phyloP scores from a whole-genome alignment of 2,329 filamentous ascomycete species.

The Sclerotinia glacialis region DNA sequence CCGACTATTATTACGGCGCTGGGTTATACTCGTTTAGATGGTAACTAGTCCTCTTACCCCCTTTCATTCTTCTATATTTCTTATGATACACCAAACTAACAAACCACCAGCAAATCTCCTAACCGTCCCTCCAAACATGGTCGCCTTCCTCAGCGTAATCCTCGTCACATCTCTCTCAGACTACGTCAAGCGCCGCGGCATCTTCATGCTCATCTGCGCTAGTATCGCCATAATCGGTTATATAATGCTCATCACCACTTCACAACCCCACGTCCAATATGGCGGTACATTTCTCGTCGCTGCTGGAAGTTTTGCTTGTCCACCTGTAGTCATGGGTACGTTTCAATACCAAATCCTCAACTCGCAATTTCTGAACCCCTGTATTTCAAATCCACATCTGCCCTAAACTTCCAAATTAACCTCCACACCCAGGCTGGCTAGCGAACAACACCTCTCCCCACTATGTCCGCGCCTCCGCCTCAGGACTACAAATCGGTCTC shows the following conservation, averaged over 20 bases:
- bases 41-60: background rate
- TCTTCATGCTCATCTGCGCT: constrained; percentile 63
- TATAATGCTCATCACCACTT: constrained; percentile 67
- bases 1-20: constrained; percentile 48
- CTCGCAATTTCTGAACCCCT: background rate
- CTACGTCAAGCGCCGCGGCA: constrained; percentile 66
- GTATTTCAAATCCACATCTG: too few relatives aligned
- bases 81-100: background rate
- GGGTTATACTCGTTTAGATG: constrained; percentile 47
- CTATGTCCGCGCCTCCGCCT: constrained; percentile 18
- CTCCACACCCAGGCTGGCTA: constrained; percentile 2
- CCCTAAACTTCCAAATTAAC: background rate
- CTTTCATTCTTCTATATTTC: background rate
- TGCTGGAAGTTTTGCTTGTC: constrained; percentile 77
- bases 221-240: constrained; percentile 74
- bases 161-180: constrained; percentile 72
- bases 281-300: constrained; percentile 79
- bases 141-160: constrained; percentile 65
- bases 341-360: background rate
- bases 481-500: constrained; percentile 46
- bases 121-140: constrained; percentile 55
- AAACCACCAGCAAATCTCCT: constrained; percentile 49
- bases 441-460: constrained; percentile 19
- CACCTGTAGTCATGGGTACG: constrained; percentile 19
- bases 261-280: constrained; percentile 67